Conservation (phyloP, 73 alveolate species). For the Paramecium caudatum region DNA sequence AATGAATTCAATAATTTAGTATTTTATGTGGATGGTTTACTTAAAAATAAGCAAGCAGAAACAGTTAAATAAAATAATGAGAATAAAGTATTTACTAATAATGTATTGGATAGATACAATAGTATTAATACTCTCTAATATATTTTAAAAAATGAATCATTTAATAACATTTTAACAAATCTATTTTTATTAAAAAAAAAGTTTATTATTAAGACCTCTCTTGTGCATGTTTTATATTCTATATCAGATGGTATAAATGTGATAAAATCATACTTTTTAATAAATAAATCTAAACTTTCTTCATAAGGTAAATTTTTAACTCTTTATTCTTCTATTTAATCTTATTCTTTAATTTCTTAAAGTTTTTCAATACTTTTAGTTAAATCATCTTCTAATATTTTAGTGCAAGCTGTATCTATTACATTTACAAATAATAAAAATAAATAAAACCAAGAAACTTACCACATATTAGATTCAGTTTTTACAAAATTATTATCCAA, state of each 20-base stretch:
- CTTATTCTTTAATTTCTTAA: slow-evolving; percentile 28
- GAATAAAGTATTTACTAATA: slow-evolving; percentile 37
- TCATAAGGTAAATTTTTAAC: not conserved
- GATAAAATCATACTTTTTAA: slow-evolving; percentile 6
- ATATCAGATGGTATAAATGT: not conserved
- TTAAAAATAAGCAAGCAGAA: not conserved
- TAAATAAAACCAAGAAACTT: slow-evolving; percentile 40
- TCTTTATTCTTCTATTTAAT: not conserved
- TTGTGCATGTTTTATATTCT: not conserved
- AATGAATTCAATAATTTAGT: slow-evolving; percentile 17
- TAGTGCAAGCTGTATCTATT: slow-evolving; percentile 55
- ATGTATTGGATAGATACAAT: slow-evolving; percentile 20
- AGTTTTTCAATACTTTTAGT: not conserved
- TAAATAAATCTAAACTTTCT: slow-evolving; percentile 23
- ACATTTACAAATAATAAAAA: slow-evolving; percentile 34
- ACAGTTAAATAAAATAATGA: not conserved
- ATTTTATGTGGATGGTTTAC: not conserved
- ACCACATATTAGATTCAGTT: slow-evolving; percentile 50
- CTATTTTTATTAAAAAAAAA: slow-evolving; percentile 29
- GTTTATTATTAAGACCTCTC: slow-evolving; percentile 54
- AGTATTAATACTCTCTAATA: not conserved
- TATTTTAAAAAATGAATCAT: slow-evolving; percentile 32
- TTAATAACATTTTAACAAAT: not conserved
- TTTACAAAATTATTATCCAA: not conserved
- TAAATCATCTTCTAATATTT: slow-evolving; percentile 41